A percentile compares a stretch with the other conserved stretches of the same genome.
These are phyloP conservation scores for Neofusicoccum parvum DNA, from an alignment of 2,329 filamentous ascomycete genomes.

Conservation along the genomic window DNA sequence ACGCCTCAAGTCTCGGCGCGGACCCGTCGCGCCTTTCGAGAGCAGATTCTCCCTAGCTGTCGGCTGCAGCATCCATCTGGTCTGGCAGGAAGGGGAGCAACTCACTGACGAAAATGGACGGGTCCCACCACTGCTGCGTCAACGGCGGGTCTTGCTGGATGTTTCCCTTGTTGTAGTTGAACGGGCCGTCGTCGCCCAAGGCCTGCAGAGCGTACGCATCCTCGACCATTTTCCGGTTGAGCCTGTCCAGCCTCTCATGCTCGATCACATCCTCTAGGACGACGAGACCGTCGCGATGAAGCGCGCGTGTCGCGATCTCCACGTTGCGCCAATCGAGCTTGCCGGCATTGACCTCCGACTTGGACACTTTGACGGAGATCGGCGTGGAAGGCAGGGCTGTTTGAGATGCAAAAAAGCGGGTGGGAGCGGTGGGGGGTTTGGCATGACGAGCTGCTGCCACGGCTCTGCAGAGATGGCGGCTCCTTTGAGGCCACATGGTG, in stretches of 20 bases:
- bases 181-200: constrained; percentile 57
- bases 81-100: neutral
- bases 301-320: constrained; percentile 55
- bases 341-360: constrained; percentile 42
- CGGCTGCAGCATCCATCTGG: no score
- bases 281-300: constrained; percentile 59
- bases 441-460: neutral
- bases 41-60: no score
- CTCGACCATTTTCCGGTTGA: constrained; percentile 62
- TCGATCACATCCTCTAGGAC: constrained; percentile 58
- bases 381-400: constrained; percentile 33
- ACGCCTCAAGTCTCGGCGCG: no score
- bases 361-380: constrained; percentile 44
- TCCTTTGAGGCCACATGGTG: neutral
- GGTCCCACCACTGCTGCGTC: constrained; percentile 41
- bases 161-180: constrained; percentile 66
- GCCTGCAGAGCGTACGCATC: constrained; percentile 58
- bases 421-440: neutral
- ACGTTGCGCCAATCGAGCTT: constrained; percentile 53
- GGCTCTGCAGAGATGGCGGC: neutral
- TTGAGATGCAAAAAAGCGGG: neutral
- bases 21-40: no score
- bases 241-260: constrained; percentile 53
- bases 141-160: constrained; percentile 63
- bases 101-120: constrained; percentile 57